Percentiles rank a stretch among this genome's conserved stretches.
Conservation (phyloP, 257 asterid genomes). For the Penstemon newberryi region DNA sequence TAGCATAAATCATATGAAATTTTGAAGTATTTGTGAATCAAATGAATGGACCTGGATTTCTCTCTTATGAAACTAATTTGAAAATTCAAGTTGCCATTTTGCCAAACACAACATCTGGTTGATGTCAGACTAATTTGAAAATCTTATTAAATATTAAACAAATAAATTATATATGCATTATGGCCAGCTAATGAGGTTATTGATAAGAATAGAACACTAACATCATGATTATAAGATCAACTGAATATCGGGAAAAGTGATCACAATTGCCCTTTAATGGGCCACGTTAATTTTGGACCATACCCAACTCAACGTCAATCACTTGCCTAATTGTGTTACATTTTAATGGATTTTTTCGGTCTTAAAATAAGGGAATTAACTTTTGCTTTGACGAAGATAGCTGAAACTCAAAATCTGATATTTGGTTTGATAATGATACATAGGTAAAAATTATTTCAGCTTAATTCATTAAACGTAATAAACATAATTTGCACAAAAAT, state of each 20-base stretch:
- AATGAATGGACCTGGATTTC: too few relatives aligned
- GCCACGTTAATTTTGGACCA: conserved; percentile 40
- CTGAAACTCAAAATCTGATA: background rate
- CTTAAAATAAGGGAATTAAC: conserved; percentile 21
- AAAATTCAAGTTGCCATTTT: too few relatives aligned
- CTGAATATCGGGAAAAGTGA: conserved; percentile 35
- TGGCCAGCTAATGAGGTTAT: conserved; percentile 27
- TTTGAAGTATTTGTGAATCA: too few relatives aligned
- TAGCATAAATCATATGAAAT: too few relatives aligned
- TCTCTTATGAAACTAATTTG: too few relatives aligned
- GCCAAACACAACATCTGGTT: too few relatives aligned
- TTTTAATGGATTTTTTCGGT: conserved; percentile 36
- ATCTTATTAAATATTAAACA: background rate
- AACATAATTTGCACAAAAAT: too few relatives aligned
- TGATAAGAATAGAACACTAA: conserved; percentile 43
- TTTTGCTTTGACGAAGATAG: conserved; percentile 32
- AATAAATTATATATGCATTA: conserved; percentile 10
- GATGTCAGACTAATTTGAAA: too few relatives aligned
- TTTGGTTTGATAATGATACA: too few relatives aligned
- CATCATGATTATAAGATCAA: conserved; percentile 50
- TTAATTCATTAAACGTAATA: too few relatives aligned
- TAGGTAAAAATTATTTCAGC: too few relatives aligned
- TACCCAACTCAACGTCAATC: conserved; percentile 34
- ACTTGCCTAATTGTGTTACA: conserved; percentile 29
- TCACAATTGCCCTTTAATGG: conserved; percentile 31